Base-by-base conservation (phyloP, 202 grass and related monocot species). In the Hordeum pubiflorum region DNA sequence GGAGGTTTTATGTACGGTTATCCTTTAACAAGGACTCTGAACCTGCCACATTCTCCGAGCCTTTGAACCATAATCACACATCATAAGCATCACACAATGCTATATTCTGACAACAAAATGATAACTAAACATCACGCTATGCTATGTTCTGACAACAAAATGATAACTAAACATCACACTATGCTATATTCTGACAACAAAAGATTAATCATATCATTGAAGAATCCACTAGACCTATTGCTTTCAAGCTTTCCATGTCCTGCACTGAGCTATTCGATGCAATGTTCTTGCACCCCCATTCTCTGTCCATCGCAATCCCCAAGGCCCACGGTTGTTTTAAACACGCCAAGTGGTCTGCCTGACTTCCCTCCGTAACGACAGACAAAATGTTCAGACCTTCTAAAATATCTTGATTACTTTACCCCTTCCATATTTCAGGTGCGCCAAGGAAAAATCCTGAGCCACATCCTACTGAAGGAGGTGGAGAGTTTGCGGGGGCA, bases 251-350 rank as follows among this genome's bases (percentile, higher is more conserved):
- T 46, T 9, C 21, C 7, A 8, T 39, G 46, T 41, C 69, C 9
- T 43, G 26, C 54, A 20, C 33, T 39, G 3, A 66, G 27, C 63
- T 78, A 74, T n/a, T 67, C 2, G 31, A 26, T 58, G 14, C 10
- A 10, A 85, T 74, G 46, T 85, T 89, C 56, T 78, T 64, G 43
- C 27, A 24, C 61, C 72, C 72, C 8, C 8, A 80, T 61, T 61
- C 26, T 63, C 63, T 69, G 55, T n/a, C 18, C 60, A 24, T 71
- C 23, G 15, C 40, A 71, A 46, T 36, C 54, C 7, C 4, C 50
- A 23, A 8, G 58, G 27, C 44, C 54, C 48, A 77, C n/a, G 17
- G 9, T 36, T 65, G 40, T 79, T 23, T 17, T 27, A 8, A 59
- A 43, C 66, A 17, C 20, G 0, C 52, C n/a, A 48, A 31, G 59